Evolutionary conservation across 352 stramenopile genomes (phyloP), one percentile per base, ranked within the genome.

Genomic region (Phytopythium oedochilum): DNA sequence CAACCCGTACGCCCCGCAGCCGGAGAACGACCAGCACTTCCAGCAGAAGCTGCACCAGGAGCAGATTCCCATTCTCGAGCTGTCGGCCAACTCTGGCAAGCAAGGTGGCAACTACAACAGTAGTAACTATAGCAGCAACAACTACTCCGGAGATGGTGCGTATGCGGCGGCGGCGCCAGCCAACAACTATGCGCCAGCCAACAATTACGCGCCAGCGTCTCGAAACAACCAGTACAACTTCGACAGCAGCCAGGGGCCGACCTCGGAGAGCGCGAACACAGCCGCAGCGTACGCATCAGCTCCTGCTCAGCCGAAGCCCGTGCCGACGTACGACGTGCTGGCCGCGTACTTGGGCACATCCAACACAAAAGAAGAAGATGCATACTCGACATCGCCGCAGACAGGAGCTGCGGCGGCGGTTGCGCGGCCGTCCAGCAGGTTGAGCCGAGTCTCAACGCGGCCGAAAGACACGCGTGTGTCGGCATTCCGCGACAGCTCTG

Each of bases 191-290:
- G 22, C 22, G 6, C 12, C 48, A 7, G 32, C 48, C n/a, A n/a
- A 32, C 32, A 54, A 54, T 14, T 54, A 25, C 22, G 22, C 22
- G 6, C 12, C 48, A 7, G 32, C 48, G 3, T 54, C 48, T 20
- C 65, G 63, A 28, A 78, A 78, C 45, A 59, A 75, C n/a, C 57
- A 75, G 50, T 75, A 78, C 35, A 54, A 54, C 48, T 43, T 54
- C 8, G 48, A 54, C 29, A 54, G 48, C 48, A 54, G 48, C n/a
- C 48, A 54, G 20, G 48, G 48, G 0, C 46, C 46, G 7, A 36
- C 28, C 28, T 40, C 46, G 18, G 46, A 52, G 29, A 28, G 46
- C 28, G 18, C 28, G 18, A 25, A 38, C 44, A 22, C n/a, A 10
- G 18, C 44, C n/a, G 47, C 7, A 20, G 47, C 47, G n/a, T 51